Percentiles rank a stretch among this genome's conserved stretches.
phyloP scores from a whole-genome alignment of 441 rosid genomes.

The Erodium texanum region DNA sequence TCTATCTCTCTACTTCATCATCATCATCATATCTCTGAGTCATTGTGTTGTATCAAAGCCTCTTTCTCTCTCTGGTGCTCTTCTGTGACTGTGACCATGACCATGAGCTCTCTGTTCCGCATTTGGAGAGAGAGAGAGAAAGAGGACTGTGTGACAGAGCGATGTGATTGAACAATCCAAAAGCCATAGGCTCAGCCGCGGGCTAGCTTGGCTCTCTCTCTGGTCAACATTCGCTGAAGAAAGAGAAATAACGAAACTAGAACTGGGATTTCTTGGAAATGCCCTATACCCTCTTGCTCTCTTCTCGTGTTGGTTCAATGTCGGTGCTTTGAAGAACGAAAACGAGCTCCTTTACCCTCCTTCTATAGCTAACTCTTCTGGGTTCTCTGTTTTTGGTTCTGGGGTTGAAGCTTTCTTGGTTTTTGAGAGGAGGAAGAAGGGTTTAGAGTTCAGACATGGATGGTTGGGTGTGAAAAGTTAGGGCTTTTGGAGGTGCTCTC shows the following conservation, averaged over 20 bases:
- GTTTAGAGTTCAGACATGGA: slow-evolving; percentile 6
- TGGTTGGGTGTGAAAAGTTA: slow-evolving; percentile 18
- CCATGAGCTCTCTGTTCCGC: slow-evolving; percentile 23
- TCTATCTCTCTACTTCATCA: slow-evolving; percentile 11
- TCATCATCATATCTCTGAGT: no score
- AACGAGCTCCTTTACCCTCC: background rate
- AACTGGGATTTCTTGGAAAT: background rate
- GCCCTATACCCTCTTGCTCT: background rate
- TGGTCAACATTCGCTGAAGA: slow-evolving; percentile 8
- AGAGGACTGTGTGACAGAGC: slow-evolving; percentile 15
- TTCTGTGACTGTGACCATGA: slow-evolving; percentile 17
- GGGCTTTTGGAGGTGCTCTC: slow-evolving; percentile 15
- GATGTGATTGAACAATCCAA: slow-evolving; percentile 65
- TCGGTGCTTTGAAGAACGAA: slow-evolving; percentile 2
- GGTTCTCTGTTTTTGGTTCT: background rate
- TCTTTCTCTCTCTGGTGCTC: slow-evolving; percentile 19
- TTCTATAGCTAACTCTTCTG: background rate
- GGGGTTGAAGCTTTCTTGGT: background rate
- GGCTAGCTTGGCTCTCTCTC: slow-evolving; percentile 1
- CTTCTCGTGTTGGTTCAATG: background rate
- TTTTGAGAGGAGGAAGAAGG: background rate
- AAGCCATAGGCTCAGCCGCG: background rate
- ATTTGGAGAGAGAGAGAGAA: slow-evolving; percentile 8
- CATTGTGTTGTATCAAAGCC: background rate
- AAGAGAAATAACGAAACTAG: slow-evolving; percentile 14